These are phyloP conservation scores for Termitomyces sp. DNA, from an alignment of 768 basidiomycete genomes.

Conservation along the genomic window DNA sequence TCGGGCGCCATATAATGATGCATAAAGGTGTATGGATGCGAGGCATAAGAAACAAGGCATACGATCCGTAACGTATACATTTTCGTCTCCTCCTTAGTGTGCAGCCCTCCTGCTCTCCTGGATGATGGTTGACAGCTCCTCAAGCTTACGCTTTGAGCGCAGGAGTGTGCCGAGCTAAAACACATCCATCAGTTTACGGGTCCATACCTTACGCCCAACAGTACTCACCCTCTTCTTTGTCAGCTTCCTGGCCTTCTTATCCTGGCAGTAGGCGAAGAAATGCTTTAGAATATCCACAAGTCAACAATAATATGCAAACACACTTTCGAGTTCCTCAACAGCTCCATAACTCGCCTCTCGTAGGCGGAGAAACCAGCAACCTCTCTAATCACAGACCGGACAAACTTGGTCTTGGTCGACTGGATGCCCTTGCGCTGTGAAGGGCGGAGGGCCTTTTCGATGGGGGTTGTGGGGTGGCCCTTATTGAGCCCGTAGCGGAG, in stretches of 20 bases:
- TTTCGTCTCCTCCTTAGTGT: slow-evolving; percentile 27
- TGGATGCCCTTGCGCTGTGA: slow-evolving; percentile 90
- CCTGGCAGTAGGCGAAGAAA: slow-evolving; percentile 42
- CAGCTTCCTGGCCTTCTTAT: slow-evolving; percentile 99
- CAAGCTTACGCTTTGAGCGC: slow-evolving; percentile 98
- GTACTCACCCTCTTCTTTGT: slow-evolving; percentile 93
- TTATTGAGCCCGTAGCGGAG: slow-evolving; percentile 82
- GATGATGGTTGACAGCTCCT: slow-evolving; percentile 90
- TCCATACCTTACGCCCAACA: slow-evolving; percentile 15
- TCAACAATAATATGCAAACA: slow-evolving; percentile 20
- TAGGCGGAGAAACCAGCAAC: slow-evolving; percentile 97
- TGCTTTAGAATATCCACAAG: not conserved
- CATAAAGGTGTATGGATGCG: not conserved
- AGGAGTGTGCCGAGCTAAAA: slow-evolving; percentile 91
- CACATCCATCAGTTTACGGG: slow-evolving; percentile 2
- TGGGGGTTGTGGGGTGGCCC: slow-evolving; percentile 85
- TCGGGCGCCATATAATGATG: not conserved
- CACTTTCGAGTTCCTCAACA: slow-evolving; percentile 97
- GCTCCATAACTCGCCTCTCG: slow-evolving; percentile 96
- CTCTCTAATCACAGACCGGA: slow-evolving; percentile 91
- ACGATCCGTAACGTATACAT: not conserved
- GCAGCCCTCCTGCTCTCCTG: slow-evolving; percentile 84
- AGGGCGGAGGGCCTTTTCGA: slow-evolving; percentile 71
- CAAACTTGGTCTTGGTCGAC: slow-evolving; percentile 90
- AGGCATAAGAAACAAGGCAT: not conserved